phyloP scores from a whole-genome alignment of 768 basidiomycete species.

The Austroboletus eburneus region DNA sequence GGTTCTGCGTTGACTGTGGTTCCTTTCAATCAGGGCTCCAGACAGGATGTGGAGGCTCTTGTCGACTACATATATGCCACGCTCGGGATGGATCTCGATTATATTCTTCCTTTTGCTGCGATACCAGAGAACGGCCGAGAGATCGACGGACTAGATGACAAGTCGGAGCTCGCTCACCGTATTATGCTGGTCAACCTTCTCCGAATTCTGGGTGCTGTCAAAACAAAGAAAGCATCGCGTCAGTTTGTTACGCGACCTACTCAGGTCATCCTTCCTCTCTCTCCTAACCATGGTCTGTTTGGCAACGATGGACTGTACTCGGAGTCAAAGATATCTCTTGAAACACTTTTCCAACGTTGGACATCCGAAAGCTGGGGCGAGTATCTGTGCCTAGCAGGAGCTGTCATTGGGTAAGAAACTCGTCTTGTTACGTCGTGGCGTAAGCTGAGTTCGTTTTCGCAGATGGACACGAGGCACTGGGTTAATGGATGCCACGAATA shows the following conservation, averaged over 20 bases:
- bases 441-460: constrained; percentile 7
- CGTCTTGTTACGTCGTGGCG: constrained; percentile 1
- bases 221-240: constrained; percentile 95
- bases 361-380: constrained; percentile 98
- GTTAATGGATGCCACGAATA: constrained; percentile 93
- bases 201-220: constrained; percentile 94
- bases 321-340: constrained; percentile 96
- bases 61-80: constrained; percentile 98
- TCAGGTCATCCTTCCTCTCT: constrained; percentile 95
- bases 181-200: constrained; percentile 98
- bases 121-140: constrained; percentile 98
- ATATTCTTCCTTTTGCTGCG: constrained; percentile 97
- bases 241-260: constrained; percentile 97
- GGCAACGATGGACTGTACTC: constrained; percentile 98
- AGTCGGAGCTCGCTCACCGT: constrained; percentile 95
- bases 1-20: constrained; percentile 98
- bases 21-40: constrained; percentile 98
- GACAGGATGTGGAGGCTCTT: constrained; percentile 96
- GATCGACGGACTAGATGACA: constrained; percentile 95
- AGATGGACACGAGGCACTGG: constrained; percentile 99
- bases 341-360: constrained; percentile 99
- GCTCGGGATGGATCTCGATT: constrained; percentile 95
- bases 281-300: constrained; percentile 97
- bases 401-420: constrained; percentile 84
- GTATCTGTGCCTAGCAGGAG: constrained; percentile 95